Percentiles rank a stretch among this genome's conserved stretches.
Conservation (phyloP, 495 filamentous ascomycete genomes). For the Hypomontagnella monticulosa region DNA sequence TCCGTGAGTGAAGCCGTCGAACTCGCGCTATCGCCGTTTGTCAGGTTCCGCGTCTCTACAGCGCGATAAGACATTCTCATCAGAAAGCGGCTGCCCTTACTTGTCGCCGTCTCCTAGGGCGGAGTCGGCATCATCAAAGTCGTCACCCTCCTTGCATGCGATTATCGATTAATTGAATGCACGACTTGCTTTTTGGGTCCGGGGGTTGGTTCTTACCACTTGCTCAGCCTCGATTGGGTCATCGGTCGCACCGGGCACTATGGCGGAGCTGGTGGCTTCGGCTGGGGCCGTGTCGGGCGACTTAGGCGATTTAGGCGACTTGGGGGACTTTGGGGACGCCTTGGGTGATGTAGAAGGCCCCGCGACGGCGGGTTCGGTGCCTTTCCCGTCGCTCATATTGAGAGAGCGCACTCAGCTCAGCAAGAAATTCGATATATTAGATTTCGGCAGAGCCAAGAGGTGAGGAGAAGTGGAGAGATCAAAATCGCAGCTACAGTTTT, state of each 20-base stretch:
- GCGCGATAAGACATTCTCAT: not conserved
- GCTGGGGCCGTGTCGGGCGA: not conserved
- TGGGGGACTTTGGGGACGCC: no score
- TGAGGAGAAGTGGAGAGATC: constrained; percentile 35
- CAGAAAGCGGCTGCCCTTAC: constrained; percentile 28
- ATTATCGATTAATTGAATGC: constrained; percentile 10
- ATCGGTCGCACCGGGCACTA: constrained; percentile 17
- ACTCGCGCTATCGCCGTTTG: constrained; percentile 27
- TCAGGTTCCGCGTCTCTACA: constrained; percentile 8
- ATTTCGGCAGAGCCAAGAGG: not conserved
- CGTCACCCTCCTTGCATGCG: constrained; percentile 10
- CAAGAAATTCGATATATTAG: constrained; percentile 5
- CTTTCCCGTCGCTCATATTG: constrained; percentile 19
- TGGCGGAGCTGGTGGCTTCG: not conserved
- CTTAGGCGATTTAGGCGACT: no score
- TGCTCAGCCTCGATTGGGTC: constrained; percentile 25
- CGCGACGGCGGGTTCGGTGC: not conserved
- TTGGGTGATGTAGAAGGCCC: no score
- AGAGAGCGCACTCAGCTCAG: not conserved
- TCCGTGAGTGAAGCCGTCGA: constrained; percentile 58
- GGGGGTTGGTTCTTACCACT: constrained; percentile 18
- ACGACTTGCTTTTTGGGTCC: not conserved
- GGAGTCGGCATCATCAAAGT: constrained; percentile 50
- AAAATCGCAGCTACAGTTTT: constrained; percentile 12
- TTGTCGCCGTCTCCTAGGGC: constrained; percentile 46